phyloP scores from a whole-genome alignment of 2,329 filamentous ascomycete genomes.

The Verticillium dahliae region DNA sequence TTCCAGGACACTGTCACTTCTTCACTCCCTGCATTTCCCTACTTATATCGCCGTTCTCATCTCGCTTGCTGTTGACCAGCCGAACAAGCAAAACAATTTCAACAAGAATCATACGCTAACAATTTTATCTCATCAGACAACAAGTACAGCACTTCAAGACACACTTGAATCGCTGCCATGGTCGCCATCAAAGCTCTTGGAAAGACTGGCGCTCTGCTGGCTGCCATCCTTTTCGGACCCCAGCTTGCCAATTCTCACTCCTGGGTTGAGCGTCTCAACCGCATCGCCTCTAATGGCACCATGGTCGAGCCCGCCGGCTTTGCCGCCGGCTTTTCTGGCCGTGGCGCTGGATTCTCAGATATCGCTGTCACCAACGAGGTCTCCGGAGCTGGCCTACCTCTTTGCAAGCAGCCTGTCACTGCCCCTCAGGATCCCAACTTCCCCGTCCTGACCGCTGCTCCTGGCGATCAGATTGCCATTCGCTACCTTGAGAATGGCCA shows the following conservation, averaged over 20 bases:
- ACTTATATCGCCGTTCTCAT: neutral
- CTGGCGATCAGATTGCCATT: slow-evolving; percentile 60
- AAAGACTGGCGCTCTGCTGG: slow-evolving; percentile 19
- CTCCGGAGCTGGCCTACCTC: slow-evolving; percentile 33
- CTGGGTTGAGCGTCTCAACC: slow-evolving; percentile 74
- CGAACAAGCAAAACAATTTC: neutral
- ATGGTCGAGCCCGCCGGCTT: slow-evolving; percentile 68
- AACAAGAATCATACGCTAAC: neutral
- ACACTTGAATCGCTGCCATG: neutral
- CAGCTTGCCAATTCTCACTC: slow-evolving; percentile 52
- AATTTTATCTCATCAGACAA: neutral
- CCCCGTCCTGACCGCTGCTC: slow-evolving; percentile 53
- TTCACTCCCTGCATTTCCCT: neutral
- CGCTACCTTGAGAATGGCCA: slow-evolving; percentile 72
- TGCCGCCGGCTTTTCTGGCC: slow-evolving; percentile 61
- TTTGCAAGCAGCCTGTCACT: neutral
- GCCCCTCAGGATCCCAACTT: slow-evolving; percentile 23
- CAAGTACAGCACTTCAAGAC: neutral
- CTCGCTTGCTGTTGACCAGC: neutral
- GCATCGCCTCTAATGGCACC: slow-evolving; percentile 66
- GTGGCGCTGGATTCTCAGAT: slow-evolving; percentile 52
- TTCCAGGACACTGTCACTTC: neutral
- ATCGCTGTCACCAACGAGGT: slow-evolving; percentile 55
- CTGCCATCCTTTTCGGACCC: slow-evolving; percentile 16
- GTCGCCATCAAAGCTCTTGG: slow-evolving; percentile 8